These are phyloP conservation scores for Melanogaster broomeanus DNA, from an alignment of 768 basidiomycete genomes.

Conservation along the genomic window DNA sequence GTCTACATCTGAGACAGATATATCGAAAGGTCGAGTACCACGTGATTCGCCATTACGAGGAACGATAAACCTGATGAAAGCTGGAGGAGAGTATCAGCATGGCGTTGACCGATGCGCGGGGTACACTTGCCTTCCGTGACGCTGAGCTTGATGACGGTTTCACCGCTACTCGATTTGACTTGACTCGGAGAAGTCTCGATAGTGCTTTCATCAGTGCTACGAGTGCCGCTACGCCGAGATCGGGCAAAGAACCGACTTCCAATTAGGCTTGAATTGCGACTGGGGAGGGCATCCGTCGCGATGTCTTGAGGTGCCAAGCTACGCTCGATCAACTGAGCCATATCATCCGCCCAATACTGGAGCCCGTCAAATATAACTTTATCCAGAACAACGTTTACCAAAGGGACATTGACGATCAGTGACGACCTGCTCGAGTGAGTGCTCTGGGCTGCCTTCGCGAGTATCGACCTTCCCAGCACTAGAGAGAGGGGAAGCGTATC, in stretches of 20 bases:
- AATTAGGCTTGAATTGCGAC: conserved; percentile 65
- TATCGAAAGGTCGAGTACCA: conserved; percentile 49
- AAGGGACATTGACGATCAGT: conserved; percentile 52
- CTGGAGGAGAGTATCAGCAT: conserved; percentile 20
- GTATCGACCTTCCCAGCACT: conserved; percentile 15
- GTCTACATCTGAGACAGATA: conserved; percentile 63
- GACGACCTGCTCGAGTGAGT: conserved; percentile 10
- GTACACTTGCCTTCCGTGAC: conserved; percentile 43
- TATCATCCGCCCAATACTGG: conserved; percentile 88
- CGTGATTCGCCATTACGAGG: conserved; percentile 41
- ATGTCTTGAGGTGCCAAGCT: conserved; percentile 23
- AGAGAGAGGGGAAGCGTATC: conserved; percentile 22
- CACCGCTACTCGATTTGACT: conserved; percentile 27
- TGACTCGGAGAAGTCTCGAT: conserved; percentile 23
- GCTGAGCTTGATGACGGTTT: conserved; percentile 51
- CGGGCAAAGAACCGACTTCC: conserved; percentile 77
- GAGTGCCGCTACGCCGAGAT: conserved; percentile 37
- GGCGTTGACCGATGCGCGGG: neutral
- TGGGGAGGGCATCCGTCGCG: conserved; percentile 36
- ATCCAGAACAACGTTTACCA: conserved; percentile 57
- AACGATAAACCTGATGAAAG: conserved; percentile 47
- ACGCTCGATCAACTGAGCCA: conserved; percentile 68
- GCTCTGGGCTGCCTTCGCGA: neutral
- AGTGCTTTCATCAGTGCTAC: conserved; percentile 41
- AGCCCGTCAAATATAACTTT: conserved; percentile 74